Evolutionary conservation across 116 monocot genomes (phyloP).

Genomic region (Posidonia oceanica): DNA sequence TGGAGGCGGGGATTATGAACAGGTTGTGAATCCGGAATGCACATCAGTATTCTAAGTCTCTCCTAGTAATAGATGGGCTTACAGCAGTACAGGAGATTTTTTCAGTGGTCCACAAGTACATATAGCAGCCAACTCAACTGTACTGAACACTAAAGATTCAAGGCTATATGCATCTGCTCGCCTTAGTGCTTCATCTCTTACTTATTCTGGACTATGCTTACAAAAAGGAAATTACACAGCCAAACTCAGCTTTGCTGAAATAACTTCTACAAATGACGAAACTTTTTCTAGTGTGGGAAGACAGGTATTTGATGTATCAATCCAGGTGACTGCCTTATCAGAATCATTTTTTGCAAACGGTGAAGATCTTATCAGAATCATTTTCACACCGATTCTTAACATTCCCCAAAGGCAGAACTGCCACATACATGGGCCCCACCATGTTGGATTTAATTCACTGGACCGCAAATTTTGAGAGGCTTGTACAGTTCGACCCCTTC

Average conservation of each 20-base stretch:
- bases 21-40: background rate
- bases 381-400: no score
- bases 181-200: constrained; percentile 25
- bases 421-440: no score
- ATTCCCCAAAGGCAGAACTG: no score
- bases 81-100: constrained; percentile 17
- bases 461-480: no score
- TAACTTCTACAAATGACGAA: constrained; percentile 19
- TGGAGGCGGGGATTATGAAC: constrained; percentile 4
- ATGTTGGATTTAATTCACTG: no score
- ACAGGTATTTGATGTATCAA: constrained; percentile 35
- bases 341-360: no score
- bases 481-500: no score
- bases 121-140: background rate
- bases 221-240: constrained; percentile 24
- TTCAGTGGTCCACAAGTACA: background rate
- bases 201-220: constrained; percentile 37
- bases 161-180: constrained; percentile 25
- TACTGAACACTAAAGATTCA: background rate
- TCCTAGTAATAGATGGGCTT: constrained; percentile 9
- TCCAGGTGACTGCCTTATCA: constrained; percentile 23
- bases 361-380: no score
- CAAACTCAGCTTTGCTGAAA: constrained; percentile 36
- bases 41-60: background rate
- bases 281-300: constrained; percentile 26